Conservation (phyloP, 148 eudicot genomes). For the Vaccinium vitisidaea region DNA sequence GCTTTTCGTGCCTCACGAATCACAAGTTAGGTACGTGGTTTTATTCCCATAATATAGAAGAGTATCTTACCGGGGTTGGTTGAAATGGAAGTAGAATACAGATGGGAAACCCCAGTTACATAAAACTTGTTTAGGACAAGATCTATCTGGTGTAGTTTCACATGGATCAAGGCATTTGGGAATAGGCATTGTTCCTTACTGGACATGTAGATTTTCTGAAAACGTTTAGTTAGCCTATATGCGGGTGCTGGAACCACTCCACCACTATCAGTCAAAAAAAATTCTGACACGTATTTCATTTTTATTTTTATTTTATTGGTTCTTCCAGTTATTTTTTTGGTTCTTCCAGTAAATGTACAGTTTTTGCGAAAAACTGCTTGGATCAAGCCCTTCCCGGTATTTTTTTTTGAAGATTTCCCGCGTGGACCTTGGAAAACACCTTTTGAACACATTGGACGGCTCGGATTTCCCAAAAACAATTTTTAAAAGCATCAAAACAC, state of each 20-base stretch:
- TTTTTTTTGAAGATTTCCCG: too few species aligned
- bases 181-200: not conserved
- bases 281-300: too few species aligned
- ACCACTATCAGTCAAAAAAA: not conserved
- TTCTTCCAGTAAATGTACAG: too few species aligned
- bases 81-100: not conserved
- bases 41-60: not conserved
- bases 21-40: not conserved
- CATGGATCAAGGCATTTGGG: not conserved
- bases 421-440: too few species aligned
- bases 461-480: too few species aligned
- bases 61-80: not conserved
- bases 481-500: too few species aligned
- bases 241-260: not conserved
- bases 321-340: too few species aligned
- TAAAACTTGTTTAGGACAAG: not conserved
- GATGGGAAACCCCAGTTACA: not conserved
- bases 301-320: too few species aligned
- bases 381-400: too few species aligned
- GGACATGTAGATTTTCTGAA: not conserved
- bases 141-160: not conserved
- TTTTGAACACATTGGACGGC: too few species aligned
- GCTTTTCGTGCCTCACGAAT: not conserved
- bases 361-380: too few species aligned
- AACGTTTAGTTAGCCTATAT: not conserved